Evolutionary conservation across 2,329 filamentous ascomycete species (phyloP).

Genomic region (Diaporthe humulicola): DNA sequence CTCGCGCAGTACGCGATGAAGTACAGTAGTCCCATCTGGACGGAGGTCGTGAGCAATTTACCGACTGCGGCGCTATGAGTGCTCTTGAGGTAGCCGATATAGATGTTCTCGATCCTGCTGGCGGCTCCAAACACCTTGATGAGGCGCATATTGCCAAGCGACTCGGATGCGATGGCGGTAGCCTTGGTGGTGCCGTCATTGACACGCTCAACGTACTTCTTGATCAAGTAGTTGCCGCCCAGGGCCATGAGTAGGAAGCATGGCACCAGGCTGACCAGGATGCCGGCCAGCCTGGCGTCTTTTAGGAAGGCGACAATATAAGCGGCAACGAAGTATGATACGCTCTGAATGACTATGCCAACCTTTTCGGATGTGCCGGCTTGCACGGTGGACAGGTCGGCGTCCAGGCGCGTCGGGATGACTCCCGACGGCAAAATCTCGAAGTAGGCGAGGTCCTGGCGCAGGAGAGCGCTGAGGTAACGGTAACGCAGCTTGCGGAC

Average conservation of each 20-base stretch:
- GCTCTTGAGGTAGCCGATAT: constrained; percentile 55
- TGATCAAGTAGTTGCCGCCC: constrained; percentile 62
- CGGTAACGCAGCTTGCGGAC: constrained; percentile 67
- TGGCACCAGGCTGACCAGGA: constrained; percentile 68
- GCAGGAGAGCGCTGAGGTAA: constrained; percentile 66
- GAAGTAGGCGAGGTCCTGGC: constrained; percentile 70
- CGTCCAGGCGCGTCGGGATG: constrained; percentile 68
- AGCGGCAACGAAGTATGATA: constrained; percentile 72
- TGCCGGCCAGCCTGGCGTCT: constrained; percentile 67
- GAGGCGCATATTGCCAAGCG: constrained; percentile 64
- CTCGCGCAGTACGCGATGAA: constrained; percentile 69
- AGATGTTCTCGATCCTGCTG: constrained; percentile 63
- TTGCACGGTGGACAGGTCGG: constrained; percentile 71
- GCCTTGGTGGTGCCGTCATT: constrained; percentile 63
- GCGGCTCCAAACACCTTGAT: constrained; percentile 70
- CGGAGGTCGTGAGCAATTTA: constrained; percentile 60
- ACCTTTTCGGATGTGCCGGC: constrained; percentile 74
- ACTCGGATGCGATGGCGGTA: constrained; percentile 68
- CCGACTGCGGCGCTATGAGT: constrained; percentile 58
- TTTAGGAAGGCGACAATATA: constrained; percentile 74
- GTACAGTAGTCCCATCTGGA: constrained; percentile 65
- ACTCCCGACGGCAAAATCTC: constrained; percentile 69
- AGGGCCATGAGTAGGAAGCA: constrained; percentile 69
- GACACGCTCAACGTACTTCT: constrained; percentile 59
- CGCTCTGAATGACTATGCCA: constrained; percentile 67